Conservation (phyloP, 257 asterid species). For the Scutellaria galericulata region DNA sequence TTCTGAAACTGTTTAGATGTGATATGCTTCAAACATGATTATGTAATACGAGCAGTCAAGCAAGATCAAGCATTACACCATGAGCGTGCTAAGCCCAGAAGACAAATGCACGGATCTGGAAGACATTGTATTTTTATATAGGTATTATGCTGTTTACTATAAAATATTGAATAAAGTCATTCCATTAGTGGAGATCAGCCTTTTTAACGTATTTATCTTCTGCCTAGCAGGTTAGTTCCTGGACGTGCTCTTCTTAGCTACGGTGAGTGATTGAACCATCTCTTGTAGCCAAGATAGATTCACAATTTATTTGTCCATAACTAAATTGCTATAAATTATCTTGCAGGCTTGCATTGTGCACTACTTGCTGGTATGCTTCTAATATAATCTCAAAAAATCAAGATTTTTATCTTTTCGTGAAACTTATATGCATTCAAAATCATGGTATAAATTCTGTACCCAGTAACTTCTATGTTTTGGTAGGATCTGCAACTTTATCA, state of each 20-base stretch:
- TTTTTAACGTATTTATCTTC: slow-evolving; percentile 32
- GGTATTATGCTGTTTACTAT: slow-evolving; percentile 49
- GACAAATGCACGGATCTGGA: slow-evolving; percentile 60
- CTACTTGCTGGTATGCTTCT: slow-evolving; percentile 78
- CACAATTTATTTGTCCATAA: slow-evolving; percentile 20
- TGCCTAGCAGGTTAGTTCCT: slow-evolving; percentile 71
- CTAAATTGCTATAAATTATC: slow-evolving; percentile 35
- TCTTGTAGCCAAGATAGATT: slow-evolving; percentile 19
- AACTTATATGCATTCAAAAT: slow-evolving; percentile 25
- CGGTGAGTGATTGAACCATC: slow-evolving; percentile 58
- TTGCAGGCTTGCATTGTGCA: slow-evolving; percentile 95
- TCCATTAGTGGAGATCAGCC: slow-evolving; percentile 17
- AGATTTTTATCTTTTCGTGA: slow-evolving; percentile 1
- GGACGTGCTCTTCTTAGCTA: slow-evolving; percentile 92
- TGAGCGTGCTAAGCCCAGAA: slow-evolving; percentile 92
- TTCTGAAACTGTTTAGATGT: slow-evolving; percentile 34
- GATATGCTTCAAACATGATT: slow-evolving; percentile 21
- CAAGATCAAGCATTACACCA: slow-evolving; percentile 81
- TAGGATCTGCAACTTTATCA: slow-evolving; percentile 12
- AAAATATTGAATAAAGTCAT: slow-evolving; percentile 3
- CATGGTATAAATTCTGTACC: not conserved
- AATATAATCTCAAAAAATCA: not conserved
- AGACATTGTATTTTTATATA: slow-evolving; percentile 81
- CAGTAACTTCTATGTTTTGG: not conserved
- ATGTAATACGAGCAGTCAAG: slow-evolving; percentile 60